A percentile compares a stretch with the other conserved stretches of the same genome.
Conservation (phyloP, 75 land plant species). For the Adiantum capillusveneris region DNA sequence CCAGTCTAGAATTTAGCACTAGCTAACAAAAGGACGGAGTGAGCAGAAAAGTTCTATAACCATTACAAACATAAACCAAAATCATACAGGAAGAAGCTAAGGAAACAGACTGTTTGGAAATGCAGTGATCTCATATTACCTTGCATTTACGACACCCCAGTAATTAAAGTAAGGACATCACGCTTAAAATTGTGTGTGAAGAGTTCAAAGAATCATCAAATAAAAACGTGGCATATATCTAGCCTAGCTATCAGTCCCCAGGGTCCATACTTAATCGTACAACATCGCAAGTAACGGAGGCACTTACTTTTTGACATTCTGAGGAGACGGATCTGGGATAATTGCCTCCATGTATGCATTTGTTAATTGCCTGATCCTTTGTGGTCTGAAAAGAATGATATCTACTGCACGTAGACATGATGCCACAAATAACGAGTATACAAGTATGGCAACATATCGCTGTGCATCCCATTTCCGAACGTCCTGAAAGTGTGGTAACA, state of each 20-base stretch:
- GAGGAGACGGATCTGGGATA: constrained; percentile 74
- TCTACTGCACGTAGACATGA: constrained; percentile 44
- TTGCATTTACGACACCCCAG: too few species aligned
- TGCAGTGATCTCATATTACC: neutral
- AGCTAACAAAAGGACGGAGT: neutral
- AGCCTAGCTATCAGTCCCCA: too few species aligned
- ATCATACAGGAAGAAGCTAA: neutral
- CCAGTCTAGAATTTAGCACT: neutral
- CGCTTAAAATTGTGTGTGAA: too few species aligned
- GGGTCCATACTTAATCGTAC: too few species aligned
- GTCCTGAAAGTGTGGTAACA: constrained; percentile 41
- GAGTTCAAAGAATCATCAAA: too few species aligned
- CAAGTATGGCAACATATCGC: constrained; percentile 48
- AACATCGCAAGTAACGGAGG: too few species aligned
- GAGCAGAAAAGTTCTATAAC: constrained; percentile 4
- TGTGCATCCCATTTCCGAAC: constrained; percentile 64
- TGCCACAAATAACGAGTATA: constrained; percentile 45
- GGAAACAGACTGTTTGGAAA: neutral
- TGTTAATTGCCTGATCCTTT: constrained; percentile 29
- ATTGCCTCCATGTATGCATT: constrained; percentile 86
- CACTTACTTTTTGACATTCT: constrained; percentile 62
- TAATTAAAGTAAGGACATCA: too few species aligned
- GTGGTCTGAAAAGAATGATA: constrained; percentile 32
- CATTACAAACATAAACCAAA: too few species aligned
- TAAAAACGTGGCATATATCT: too few species aligned